These are phyloP conservation scores for Taiwanofungus camphoratus DNA, from an alignment of 1,284 basidiomycete species.

Conservation along the genomic window DNA sequence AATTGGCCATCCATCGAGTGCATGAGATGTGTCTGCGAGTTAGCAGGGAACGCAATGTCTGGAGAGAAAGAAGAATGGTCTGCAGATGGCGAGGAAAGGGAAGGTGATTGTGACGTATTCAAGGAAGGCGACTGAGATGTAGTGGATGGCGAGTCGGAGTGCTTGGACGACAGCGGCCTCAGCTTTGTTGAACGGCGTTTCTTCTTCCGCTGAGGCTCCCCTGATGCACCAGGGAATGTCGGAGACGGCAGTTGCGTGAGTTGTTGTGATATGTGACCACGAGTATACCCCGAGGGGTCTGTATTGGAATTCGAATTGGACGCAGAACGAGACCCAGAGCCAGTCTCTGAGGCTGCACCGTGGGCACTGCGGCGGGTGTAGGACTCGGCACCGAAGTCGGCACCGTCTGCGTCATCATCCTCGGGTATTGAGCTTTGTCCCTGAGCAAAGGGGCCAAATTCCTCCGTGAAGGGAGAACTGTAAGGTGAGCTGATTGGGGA, in stretches of 20 bases:
- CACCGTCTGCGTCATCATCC: constrained; percentile 42
- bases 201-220: constrained; percentile 11
- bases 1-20: constrained; percentile 16
- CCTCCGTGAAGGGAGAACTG: constrained; percentile 19
- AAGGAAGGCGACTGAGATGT: constrained; percentile 27
- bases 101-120: constrained; percentile 18
- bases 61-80: constrained; percentile 5
- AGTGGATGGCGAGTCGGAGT: constrained; percentile 13
- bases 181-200: constrained; percentile 14
- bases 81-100: constrained; percentile 2
- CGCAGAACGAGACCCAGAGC: constrained; percentile 54
- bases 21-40: too few species aligned
- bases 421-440: constrained; percentile 15
- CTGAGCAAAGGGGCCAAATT: constrained; percentile 35
- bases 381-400: constrained; percentile 53
- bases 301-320: constrained; percentile 31
- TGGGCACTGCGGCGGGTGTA: constrained; percentile 37
- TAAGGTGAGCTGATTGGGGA: too few species aligned
- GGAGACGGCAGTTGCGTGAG: constrained; percentile 8
- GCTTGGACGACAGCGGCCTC: constrained; percentile 23
- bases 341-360: constrained; percentile 27
- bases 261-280: constrained; percentile 26
- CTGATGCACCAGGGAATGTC: constrained; percentile 5
- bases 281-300: constrained; percentile 24
- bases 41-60: background rate